A percentile compares a stretch with the other conserved stretches of the same genome.
These are phyloP conservation scores for Phytophthora megakarya DNA, from an alignment of 352 stramenopile genomes.

Conservation along the genomic window DNA sequence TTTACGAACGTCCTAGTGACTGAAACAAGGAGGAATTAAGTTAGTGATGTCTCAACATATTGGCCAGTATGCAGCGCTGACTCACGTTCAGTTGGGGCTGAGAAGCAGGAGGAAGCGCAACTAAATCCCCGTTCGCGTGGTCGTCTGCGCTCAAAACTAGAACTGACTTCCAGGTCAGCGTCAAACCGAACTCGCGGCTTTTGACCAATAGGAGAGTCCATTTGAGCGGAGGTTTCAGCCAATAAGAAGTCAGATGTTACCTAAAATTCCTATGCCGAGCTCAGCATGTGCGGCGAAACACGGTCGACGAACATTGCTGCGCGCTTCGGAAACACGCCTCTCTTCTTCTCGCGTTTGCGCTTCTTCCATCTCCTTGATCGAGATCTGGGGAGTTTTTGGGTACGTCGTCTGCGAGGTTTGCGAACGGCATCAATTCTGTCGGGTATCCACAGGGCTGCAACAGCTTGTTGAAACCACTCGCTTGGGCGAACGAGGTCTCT, in stretches of 20 bases:
- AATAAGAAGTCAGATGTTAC: conserved; percentile 1
- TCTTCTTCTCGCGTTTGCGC: too few relatives aligned
- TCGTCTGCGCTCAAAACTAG: conserved; percentile 55
- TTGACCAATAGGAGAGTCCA: conserved; percentile 14
- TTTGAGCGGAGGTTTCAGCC: conserved; percentile 1
- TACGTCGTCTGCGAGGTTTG: too few relatives aligned
- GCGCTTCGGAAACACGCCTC: too few relatives aligned
- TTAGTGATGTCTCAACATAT: neutral
- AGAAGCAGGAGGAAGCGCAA: conserved; percentile 14
- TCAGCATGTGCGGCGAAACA: too few relatives aligned
- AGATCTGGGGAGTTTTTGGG: too few relatives aligned
- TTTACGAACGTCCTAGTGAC: conserved; percentile 36
- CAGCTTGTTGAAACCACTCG: too few relatives aligned
- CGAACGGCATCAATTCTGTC: too few relatives aligned
- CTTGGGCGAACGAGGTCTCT: too few relatives aligned
- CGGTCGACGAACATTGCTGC: too few relatives aligned
- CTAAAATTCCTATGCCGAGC: too few relatives aligned
- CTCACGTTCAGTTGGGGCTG: conserved; percentile 28
- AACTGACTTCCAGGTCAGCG: conserved; percentile 55
- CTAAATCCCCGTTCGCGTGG: conserved; percentile 6
- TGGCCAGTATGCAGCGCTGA: neutral
- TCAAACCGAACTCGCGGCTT: conserved; percentile 3
- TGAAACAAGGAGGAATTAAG: conserved; percentile 19
- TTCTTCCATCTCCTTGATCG: too few relatives aligned
- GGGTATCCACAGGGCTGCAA: too few relatives aligned